Evolutionary conservation across 139 green algal genomes (phyloP).

Genomic region (Zygnema circumcarinatum): DNA sequence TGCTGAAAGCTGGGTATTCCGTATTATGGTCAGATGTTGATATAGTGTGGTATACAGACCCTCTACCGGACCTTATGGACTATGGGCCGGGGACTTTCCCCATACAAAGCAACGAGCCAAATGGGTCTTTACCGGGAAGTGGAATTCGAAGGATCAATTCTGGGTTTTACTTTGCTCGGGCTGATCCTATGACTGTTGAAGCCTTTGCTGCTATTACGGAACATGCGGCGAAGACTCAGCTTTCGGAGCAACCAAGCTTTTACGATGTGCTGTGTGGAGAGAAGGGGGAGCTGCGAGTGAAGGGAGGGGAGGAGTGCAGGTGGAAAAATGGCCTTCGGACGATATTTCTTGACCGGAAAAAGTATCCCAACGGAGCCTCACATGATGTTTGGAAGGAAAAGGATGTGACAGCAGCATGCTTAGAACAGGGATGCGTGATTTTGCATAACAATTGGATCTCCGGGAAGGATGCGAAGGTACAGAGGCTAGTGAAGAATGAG

Average conservation of each 20-base stretch:
- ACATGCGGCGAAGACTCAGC: constrained; percentile 28
- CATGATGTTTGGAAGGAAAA: constrained; percentile 31
- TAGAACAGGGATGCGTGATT: constrained; percentile 25
- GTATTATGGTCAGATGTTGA: constrained; percentile 50
- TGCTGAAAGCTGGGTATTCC: constrained; percentile 40
- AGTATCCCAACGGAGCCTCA: constrained; percentile 41
- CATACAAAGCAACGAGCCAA: constrained; percentile 44
- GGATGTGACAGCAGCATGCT: constrained; percentile 21
- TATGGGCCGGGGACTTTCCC: constrained; percentile 48
- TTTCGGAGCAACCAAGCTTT: constrained; percentile 52
- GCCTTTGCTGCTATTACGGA: constrained; percentile 33
- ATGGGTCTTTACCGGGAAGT: constrained; percentile 27
- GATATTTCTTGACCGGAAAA: constrained; percentile 34
- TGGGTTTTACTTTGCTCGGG: constrained; percentile 49
- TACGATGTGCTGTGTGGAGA: constrained; percentile 47
- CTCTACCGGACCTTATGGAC: constrained; percentile 6
- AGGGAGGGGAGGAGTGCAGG: constrained; percentile 19
- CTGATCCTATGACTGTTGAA: constrained; percentile 21
- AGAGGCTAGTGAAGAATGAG: constrained; percentile 38
- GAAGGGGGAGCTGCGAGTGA: constrained; percentile 35
- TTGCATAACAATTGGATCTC: constrained; percentile 59
- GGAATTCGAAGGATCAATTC: constrained; percentile 46
- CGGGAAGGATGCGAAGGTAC: constrained; percentile 35
- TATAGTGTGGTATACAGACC: constrained; percentile 46
- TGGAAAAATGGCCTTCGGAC: constrained; percentile 38